Evolutionary conservation across 1,284 basidiomycete genomes (phyloP).

Genomic region (Ustilago shanxiensis): DNA sequence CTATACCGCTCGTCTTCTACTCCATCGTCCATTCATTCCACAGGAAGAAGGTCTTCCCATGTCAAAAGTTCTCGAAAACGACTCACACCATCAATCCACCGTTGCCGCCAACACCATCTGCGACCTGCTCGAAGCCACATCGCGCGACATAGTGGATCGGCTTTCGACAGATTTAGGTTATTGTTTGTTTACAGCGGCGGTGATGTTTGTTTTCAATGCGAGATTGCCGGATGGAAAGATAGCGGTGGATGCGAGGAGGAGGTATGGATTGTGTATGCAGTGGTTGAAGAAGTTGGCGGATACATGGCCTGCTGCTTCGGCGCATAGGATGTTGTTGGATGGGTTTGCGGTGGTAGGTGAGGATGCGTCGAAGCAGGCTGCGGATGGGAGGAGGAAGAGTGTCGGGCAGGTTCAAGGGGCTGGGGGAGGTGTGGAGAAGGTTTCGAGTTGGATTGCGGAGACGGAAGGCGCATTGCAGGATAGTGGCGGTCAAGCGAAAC

Average conservation of each 20-base stretch:
- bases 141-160: slow-evolving; percentile 56
- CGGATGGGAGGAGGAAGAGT: slow-evolving; percentile 20
- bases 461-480: slow-evolving; percentile 36
- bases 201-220: slow-evolving; percentile 65
- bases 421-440: slow-evolving; percentile 21
- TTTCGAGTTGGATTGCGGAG: slow-evolving; percentile 51
- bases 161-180: slow-evolving; percentile 61
- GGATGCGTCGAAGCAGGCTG: slow-evolving; percentile 44
- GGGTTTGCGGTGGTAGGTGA: slow-evolving; percentile 60
- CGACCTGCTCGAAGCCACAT: slow-evolving; percentile 52
- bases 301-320: slow-evolving; percentile 63
- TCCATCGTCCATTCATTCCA: slow-evolving; percentile 65
- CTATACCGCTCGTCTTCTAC: slow-evolving; percentile 56
- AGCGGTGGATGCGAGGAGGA: slow-evolving; percentile 41
- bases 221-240: slow-evolving; percentile 46
- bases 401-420: slow-evolving; percentile 32
- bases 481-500: neutral
- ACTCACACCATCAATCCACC: slow-evolving; percentile 52
- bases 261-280: slow-evolving; percentile 58
- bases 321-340: slow-evolving; percentile 61
- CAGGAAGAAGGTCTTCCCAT: slow-evolving; percentile 57
- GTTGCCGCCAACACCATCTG: slow-evolving; percentile 59
- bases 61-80: slow-evolving; percentile 52
- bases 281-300: slow-evolving; percentile 59
- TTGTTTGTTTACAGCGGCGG: slow-evolving; percentile 63